Evolutionary conservation across 768 basidiomycete species (phyloP), one percentile per base, ranked within the genome.

Genomic region (Tylopilus sp.): DNA sequence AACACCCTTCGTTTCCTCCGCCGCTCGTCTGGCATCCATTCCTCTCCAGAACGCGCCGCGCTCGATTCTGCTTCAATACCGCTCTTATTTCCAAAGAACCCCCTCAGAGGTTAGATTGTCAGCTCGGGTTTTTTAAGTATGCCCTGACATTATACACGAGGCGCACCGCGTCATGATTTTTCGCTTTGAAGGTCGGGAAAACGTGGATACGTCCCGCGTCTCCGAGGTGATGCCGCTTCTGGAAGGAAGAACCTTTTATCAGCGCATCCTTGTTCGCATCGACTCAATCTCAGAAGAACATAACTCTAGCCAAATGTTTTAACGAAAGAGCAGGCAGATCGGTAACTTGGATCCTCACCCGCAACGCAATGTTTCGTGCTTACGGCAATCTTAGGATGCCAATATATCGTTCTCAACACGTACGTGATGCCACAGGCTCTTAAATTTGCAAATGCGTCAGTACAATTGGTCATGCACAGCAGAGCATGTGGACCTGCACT

Each of bases 221-320:
- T 38, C 63, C 63, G 62, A 63, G 58, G 55, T 66, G 76, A 42
- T 68, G 69, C 48, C 58, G 29, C 57, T 58, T 71, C 56, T 64
- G 63, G 53, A 64, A 57, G 52, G 57, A 53, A 55, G 50, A 29
- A 34, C 42, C 34, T 44, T 41, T 47, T 56, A 57, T 57, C 54
- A 53, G 54, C 53, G 53, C 53, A 49, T 29, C 41, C 49, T 46
- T 51, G 49, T 43, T 19, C 1, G 29, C 53, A 43, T 49, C 49
- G 42, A 38, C 30, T 40, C 26, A n/a, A 46, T 42, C 45, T 22
- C 17, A n/a, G 14, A 52, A 45, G 45, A 22, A n/a, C 46, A 5
- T 9, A 26, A 11, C 17, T 40, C 34, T 24, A 28, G 24, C n/a
- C 1, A 29, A 7, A 28, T 36, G 30, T 40, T n/a, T 34, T 19